Conservation (phyloP, 176 grass and related monocot genomes). For the Musa acuminata region DNA sequence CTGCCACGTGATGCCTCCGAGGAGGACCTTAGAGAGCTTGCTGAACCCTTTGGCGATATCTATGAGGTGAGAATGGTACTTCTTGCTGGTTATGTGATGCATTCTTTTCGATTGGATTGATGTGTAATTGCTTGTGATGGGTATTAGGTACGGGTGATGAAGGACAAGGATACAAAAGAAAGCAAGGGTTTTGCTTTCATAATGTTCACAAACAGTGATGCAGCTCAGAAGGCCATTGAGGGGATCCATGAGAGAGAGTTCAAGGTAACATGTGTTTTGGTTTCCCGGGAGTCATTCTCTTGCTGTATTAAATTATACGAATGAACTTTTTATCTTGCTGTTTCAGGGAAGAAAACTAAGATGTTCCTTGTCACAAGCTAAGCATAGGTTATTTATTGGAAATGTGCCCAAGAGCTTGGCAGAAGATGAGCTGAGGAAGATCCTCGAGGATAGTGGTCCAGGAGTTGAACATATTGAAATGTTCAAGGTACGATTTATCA, state of each 20-base stretch:
- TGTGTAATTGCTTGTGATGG: slow-evolving; percentile 12
- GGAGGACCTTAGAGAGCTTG: slow-evolving; percentile 67
- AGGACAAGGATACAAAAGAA: slow-evolving; percentile 87
- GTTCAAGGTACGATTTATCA: slow-evolving; percentile 52
- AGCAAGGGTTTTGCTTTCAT: slow-evolving; percentile 92
- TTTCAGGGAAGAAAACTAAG: slow-evolving; percentile 83
- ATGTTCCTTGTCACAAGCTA: slow-evolving; percentile 82
- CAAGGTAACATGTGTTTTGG: slow-evolving; percentile 44
- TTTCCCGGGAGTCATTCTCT: not conserved
- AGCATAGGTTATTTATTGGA: slow-evolving; percentile 87
- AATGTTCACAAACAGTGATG: slow-evolving; percentile 47
- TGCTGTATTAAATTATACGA: not conserved
- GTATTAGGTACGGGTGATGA: slow-evolving; percentile 71
- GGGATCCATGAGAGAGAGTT: slow-evolving; percentile 79
- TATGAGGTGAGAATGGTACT: slow-evolving; percentile 42
- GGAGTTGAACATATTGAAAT: slow-evolving; percentile 86
- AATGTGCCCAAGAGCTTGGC: slow-evolving; percentile 94
- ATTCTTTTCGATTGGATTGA: not conserved
- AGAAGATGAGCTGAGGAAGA: slow-evolving; percentile 72
- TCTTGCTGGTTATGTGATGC: not conserved
- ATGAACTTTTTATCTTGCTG: not conserved
- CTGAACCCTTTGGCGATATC: slow-evolving; percentile 63
- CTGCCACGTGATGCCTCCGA: slow-evolving; percentile 57
- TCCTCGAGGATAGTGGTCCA: slow-evolving; percentile 68
- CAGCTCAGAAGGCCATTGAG: slow-evolving; percentile 54